These are phyloP conservation scores for Dichomitus squalens DNA, from an alignment of 1,284 basidiomycete species.

Conservation along the genomic window DNA sequence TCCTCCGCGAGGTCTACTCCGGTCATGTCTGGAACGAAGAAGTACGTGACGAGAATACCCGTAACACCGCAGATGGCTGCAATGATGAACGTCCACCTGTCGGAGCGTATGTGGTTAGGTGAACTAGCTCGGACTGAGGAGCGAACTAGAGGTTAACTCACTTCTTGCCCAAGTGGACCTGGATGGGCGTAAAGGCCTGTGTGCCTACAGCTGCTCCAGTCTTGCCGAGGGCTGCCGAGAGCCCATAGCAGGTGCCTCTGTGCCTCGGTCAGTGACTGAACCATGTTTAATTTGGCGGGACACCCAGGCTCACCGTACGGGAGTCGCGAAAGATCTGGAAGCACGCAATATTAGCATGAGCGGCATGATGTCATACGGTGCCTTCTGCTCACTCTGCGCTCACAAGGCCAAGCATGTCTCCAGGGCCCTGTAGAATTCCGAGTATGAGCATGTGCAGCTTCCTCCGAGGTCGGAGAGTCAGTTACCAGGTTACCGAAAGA, in stretches of 20 bases:
- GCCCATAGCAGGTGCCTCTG: constrained; percentile 70
- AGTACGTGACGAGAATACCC: constrained; percentile 67
- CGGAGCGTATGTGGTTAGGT: neutral
- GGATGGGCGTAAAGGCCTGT: constrained; percentile 78
- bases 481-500: constrained; percentile 66
- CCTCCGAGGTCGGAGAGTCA: neutral
- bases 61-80: constrained; percentile 66
- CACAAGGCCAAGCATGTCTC: constrained; percentile 72
- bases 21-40: constrained; percentile 73
- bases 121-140: neutral
- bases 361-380: neutral
- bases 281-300: neutral
- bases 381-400: constrained; percentile 56
- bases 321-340: constrained; percentile 63
- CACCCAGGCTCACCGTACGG: constrained; percentile 49
- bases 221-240: constrained; percentile 76
- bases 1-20: constrained; percentile 70
- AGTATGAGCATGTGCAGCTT: constrained; percentile 3
- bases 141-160: constrained; percentile 28
- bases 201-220: constrained; percentile 78
- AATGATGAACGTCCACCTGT: constrained; percentile 72
- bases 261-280: neutral
- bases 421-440: constrained; percentile 55
- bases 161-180: constrained; percentile 66
- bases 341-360: constrained; percentile 9